Percentiles rank a stretch among this genome's conserved stretches.
Conservation (phyloP, 305 asterid species). For the Solanum aculeatissimum region DNA sequence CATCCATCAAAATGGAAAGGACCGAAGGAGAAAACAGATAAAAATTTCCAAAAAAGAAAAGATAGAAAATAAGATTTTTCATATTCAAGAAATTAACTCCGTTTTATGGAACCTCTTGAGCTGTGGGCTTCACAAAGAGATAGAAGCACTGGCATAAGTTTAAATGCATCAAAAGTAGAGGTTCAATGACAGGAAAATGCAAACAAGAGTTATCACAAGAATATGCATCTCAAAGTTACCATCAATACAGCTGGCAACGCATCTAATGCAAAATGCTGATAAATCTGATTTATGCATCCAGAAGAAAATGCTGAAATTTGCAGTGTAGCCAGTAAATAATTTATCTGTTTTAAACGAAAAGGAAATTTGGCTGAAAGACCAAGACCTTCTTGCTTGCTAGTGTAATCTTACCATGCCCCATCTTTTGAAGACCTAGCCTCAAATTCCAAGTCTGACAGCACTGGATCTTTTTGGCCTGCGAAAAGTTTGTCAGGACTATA, state of each 20-base stretch:
- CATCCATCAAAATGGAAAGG: neutral
- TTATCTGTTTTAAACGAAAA: neutral
- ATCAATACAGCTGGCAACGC: neutral
- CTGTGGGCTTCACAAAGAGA: neutral
- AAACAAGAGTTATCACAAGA: neutral
- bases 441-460: slow-evolving; percentile 44
- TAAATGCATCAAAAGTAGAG: neutral
- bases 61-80: neutral
- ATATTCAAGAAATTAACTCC: neutral
- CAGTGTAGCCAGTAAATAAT: neutral
- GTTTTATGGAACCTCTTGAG: neutral
- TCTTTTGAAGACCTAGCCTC: slow-evolving; percentile 76
- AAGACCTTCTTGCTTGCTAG: neutral
- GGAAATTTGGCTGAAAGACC: neutral
- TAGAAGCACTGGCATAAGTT: neutral
- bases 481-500: slow-evolving; percentile 5
- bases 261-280: neutral
- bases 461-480: slow-evolving; percentile 37
- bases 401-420: slow-evolving; percentile 65
- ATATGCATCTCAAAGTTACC: neutral
- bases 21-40: neutral
- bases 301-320: neutral
- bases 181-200: neutral
- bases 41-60: neutral
- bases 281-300: neutral